Evolutionary conservation across 352 stramenopile genomes (phyloP), one percentile per base, ranked within the genome.

Genomic region (Globisporangium heterothallicum): DNA sequence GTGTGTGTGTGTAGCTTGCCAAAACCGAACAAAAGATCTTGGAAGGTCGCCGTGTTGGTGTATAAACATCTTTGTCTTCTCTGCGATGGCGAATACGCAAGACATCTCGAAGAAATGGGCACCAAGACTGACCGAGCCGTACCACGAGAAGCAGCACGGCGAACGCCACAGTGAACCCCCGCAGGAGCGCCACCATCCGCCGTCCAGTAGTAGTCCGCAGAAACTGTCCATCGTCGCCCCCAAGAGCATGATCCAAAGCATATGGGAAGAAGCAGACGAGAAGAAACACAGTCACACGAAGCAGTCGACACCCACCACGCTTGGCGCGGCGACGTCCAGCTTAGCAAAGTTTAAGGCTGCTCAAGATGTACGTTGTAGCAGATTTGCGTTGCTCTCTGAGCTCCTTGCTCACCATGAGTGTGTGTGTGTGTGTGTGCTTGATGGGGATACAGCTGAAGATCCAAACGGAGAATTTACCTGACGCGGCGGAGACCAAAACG

Each of bases 271-370:
- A 12, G 47, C 32, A 1, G 47, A 53, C 21, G 42, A 32, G 18
- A 35, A 42, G 19, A 53, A 45, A n/a, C 43, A 49, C 22, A 21
- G 22, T 10, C 24, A 45, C 36, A 56, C 19, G 6, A 25, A 51
- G 16, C 21, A 58, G 9, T 13, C 25, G 13, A 21, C 32, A 8
- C 10, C 13, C 18, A 24, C 24, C 4, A 38, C 26, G 13, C 16
- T 51, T 32, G 42, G 54, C 21, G 43, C 46, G 9, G 44, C 54
- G 22, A 70, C 55, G 16, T 56, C 55, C 26, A 72, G 42, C 22
- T 36, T 68, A 12, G 63, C 70, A 22, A 78, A 67, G 53, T 88
- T 86, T 56, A 84, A 88, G 46, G 63, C 74, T 8, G 62, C 69
- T 5, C 72, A 84, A 43, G 65, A 80, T 38, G 73, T 87, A 51